Base-by-base conservation (phyloP, 1,139 yeast species). In the Chernovozyma aurita region DNA sequence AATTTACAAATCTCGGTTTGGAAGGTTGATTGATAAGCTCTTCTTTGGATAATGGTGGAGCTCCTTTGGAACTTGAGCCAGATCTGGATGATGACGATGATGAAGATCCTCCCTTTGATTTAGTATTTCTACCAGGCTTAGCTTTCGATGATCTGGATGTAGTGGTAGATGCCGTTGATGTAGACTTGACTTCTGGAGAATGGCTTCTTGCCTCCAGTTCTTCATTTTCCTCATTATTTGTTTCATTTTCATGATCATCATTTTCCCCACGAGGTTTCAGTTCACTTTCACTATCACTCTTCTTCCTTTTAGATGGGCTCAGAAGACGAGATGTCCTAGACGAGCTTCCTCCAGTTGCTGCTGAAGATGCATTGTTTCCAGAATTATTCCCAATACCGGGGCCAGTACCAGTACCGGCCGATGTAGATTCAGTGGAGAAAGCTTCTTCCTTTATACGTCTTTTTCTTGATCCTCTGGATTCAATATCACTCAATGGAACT, bases 1-100 rank as follows among this genome's bases (percentile, higher is more conserved):
- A 78, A 41, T 82, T 82, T 6, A 95, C 97, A 38, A 78, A 69
- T 36, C 95, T 73, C 12, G 97, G 96, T 48, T 79, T 84, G 32
- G 88, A 82, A 4, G 88, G 81, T 52, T 80, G 85, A 43, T 72
- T 78, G 16, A 78, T 45, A 46, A 65, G 47, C 49, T 70, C 71
- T 25, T 67, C 74, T 30, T 61, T 65, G 18, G 63, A 50, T 24
- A 16, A 46, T 33, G 34, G 25, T 2, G 34, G 30, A 32, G 37
- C 28, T 16, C 9, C 28, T 16, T 6, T 8, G 9, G 6, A 6
- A 7, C 11, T 26, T 7, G 28, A 6, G 6, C 28, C 28, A 13
- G 28, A 6, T 20, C 8, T 7, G 9, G 22, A 7, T 5, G 43
- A 28, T 4, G 39, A 20, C 30, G 31, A 28, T 30, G 28, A 39